A percentile compares a stretch with the other conserved stretches of the same genome.
phyloP scores from a whole-genome alignment of 768 basidiomycete species.

The Leccinum broughii region DNA sequence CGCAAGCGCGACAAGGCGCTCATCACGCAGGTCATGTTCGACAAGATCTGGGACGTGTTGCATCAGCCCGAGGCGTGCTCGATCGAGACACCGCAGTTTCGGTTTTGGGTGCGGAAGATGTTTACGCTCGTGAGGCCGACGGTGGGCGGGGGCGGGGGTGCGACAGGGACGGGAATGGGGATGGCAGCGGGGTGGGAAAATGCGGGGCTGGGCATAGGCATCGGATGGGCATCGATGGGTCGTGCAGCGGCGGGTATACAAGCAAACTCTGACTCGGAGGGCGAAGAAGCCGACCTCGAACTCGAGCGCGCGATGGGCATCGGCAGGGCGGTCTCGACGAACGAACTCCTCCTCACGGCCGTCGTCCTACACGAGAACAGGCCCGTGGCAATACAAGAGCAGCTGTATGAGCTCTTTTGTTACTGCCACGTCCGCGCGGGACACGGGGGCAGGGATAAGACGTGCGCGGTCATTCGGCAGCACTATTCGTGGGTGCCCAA shows the following conservation, averaged over 20 bases:
- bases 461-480: conserved; percentile 60
- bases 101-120: conserved; percentile 85
- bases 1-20: conserved; percentile 68
- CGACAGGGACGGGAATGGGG: conserved; percentile 8
- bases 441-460: conserved; percentile 83
- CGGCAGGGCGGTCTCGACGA: conserved; percentile 7
- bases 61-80: conserved; percentile 49
- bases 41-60: conserved; percentile 70
- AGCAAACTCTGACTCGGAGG: conserved; percentile 1
- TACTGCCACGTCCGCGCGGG: conserved; percentile 64
- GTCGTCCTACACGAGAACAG: conserved; percentile 71
- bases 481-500: conserved; percentile 86
- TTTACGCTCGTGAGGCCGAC: conserved; percentile 50
- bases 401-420: conserved; percentile 76
- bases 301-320: conserved; percentile 23
- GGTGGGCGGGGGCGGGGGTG: conserved; percentile 5
- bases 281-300: conserved; percentile 10
- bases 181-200: not conserved
- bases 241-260: not conserved
- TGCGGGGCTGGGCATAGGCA: not conserved
- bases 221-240: not conserved
- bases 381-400: conserved; percentile 75
- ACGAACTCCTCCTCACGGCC: conserved; percentile 19
- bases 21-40: conserved; percentile 69
- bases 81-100: conserved; percentile 63